Evolutionary conservation across 345 rosid species (phyloP).

Genomic region (Gossypium anomalum): DNA sequence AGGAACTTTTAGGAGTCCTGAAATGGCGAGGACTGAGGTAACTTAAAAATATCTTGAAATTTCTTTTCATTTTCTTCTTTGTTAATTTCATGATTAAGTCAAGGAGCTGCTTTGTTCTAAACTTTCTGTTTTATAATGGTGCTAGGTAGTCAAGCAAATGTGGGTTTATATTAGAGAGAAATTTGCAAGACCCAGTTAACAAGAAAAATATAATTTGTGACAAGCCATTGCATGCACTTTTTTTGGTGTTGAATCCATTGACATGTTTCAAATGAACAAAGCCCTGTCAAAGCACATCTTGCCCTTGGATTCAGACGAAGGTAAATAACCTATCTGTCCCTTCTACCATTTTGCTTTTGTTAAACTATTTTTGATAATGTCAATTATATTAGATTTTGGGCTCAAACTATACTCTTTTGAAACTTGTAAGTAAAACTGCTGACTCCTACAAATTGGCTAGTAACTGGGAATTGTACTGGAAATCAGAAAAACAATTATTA

Average conservation of each 20-base stretch:
- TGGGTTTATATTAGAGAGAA: conserved; percentile 52
- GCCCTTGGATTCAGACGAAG: conserved; percentile 44
- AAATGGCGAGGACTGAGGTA: conserved; percentile 9
- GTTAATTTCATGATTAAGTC: conserved; percentile 1
- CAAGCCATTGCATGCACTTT: conserved; percentile 38
- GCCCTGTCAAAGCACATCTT: conserved; percentile 50
- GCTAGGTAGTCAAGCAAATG: conserved; percentile 57
- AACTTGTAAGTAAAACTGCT: background rate
- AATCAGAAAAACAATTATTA: background rate
- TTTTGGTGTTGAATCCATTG: conserved; percentile 40
- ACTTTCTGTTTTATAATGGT: conserved; percentile 11
- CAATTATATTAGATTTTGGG: background rate
- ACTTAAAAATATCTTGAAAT: background rate
- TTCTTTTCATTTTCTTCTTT: background rate
- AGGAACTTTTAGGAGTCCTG: conserved; percentile 14
- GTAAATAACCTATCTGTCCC: conserved; percentile 16
- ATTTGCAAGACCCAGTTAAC: conserved; percentile 57
- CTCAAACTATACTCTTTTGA: background rate
- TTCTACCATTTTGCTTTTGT: background rate
- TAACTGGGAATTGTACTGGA: background rate
- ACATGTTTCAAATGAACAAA: conserved; percentile 66
- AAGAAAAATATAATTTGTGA: conserved; percentile 48
- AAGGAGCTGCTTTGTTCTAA: conserved; percentile 10
- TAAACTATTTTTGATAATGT: background rate
- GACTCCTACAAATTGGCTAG: background rate